phyloP scores from a whole-genome alignment of 352 stramenopile species.

The Pythium dissimile region DNA sequence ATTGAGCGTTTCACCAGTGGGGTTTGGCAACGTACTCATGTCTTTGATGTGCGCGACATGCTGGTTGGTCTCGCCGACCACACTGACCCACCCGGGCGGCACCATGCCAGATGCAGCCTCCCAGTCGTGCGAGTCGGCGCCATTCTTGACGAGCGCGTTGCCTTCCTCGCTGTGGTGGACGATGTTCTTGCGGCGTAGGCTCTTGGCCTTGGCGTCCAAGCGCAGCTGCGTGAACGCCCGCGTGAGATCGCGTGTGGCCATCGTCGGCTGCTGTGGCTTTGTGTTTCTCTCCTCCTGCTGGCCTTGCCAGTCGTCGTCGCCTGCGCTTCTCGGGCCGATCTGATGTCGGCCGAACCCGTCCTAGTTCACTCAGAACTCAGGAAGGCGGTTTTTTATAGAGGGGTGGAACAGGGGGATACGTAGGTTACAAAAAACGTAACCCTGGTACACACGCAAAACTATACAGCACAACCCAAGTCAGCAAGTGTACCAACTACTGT shows the following conservation, averaged over 20 bases:
- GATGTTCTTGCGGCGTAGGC: constrained; percentile 83
- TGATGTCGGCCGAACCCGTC: constrained; percentile 6
- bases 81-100: constrained; percentile 71
- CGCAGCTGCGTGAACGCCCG: constrained; percentile 68
- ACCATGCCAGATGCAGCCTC: constrained; percentile 35
- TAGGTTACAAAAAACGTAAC: not conserved
- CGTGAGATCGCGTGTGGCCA: constrained; percentile 81
- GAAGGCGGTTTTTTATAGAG: constrained; percentile 25
- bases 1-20: no score
- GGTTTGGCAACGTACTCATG: constrained; percentile 52
- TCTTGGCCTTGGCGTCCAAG: constrained; percentile 78
- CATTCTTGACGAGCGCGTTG: constrained; percentile 66
- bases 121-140: constrained; percentile 28
- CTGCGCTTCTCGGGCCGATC: not conserved
- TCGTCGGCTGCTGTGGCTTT: constrained; percentile 11
- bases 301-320: not conserved
- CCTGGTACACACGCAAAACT: no score
- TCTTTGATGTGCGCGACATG: constrained; percentile 77
- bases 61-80: constrained; percentile 77
- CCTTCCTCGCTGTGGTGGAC: constrained; percentile 61
- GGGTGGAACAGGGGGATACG: not conserved
- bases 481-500: no score
- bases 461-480: no score
- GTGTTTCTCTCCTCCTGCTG: not conserved
- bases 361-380: constrained; percentile 16